Conservation (phyloP, 768 basidiomycete genomes). For the Bullera alba region DNA sequence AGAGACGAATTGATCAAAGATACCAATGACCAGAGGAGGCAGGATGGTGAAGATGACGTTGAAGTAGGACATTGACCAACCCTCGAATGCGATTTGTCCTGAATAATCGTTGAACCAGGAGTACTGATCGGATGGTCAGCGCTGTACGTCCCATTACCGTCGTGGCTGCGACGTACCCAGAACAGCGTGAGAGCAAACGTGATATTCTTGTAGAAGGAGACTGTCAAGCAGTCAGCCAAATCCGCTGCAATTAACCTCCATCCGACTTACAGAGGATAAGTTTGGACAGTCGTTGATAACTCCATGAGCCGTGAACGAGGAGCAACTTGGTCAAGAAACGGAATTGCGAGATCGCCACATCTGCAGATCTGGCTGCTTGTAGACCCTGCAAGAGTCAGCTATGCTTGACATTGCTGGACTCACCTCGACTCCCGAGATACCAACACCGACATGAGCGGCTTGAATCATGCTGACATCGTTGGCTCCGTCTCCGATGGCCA, state of each 20-base stretch:
- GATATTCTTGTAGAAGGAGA: conserved; percentile 99
- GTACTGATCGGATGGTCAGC: conserved; percentile 55
- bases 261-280: conserved; percentile 77
- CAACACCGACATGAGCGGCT: conserved; percentile 93
- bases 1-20: conserved; percentile 98
- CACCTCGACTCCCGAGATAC: conserved; percentile 95
- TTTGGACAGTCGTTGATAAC: conserved; percentile 89
- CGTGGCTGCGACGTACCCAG: conserved; percentile 59
- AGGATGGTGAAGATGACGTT: conserved; percentile 94
- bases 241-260: background rate
- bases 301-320: conserved; percentile 97
- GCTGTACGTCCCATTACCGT: background rate
- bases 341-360: conserved; percentile 97
- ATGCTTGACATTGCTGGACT: conserved; percentile 10
- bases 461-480: conserved; percentile 99
- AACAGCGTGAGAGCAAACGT: conserved; percentile 97
- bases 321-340: conserved; percentile 87
- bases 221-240: conserved; percentile 49
- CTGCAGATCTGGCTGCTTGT: conserved; percentile 95
- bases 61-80: conserved; percentile 96
- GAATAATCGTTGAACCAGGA: conserved; percentile 99
- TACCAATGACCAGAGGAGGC: conserved; percentile 91
- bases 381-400: conserved; percentile 59
- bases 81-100: conserved; percentile 95
- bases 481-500: conserved; percentile 95